Percentiles rank a stretch among this genome's conserved stretches.
Evolutionary conservation across 257 asterid genomes (phyloP).

Genomic region (Vinca minor): DNA sequence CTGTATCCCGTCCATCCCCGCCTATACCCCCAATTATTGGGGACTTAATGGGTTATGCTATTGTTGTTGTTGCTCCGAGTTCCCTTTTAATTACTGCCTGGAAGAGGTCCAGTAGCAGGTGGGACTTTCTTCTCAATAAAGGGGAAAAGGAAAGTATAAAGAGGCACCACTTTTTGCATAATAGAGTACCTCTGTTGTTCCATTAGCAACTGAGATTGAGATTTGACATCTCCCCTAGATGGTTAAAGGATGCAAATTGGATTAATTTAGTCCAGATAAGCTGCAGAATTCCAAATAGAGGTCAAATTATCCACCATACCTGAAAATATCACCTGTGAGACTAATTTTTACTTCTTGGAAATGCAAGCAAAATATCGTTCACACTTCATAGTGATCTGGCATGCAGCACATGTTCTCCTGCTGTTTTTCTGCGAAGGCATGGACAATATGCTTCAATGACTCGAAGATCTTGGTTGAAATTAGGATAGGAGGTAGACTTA

Average conservation of each 20-base stretch:
- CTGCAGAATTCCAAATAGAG: not conserved
- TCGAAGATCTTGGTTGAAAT: constrained; percentile 2
- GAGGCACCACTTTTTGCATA: not conserved
- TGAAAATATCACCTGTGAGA: not conserved
- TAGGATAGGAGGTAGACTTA: not conserved
- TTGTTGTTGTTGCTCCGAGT: not conserved
- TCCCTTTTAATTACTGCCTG: not conserved
- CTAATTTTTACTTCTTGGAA: not conserved
- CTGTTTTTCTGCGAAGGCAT: not conserved
- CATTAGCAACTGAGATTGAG: not conserved
- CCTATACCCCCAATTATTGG: no score
- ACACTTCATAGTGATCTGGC: not conserved
- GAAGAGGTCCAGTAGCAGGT: not conserved
- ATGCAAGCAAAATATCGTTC: not conserved
- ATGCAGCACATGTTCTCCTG: not conserved
- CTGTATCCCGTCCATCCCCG: no score
- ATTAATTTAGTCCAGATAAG: not conserved
- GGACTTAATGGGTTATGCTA: not conserved
- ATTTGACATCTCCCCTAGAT: not conserved
- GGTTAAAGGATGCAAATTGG: not conserved
- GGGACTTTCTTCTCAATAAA: not conserved
- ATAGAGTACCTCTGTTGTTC: constrained; percentile 3
- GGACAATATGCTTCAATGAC: not conserved
- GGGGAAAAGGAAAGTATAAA: not conserved
- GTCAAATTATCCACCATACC: not conserved